These are phyloP conservation scores for Penicillium malachiteum DNA, from an alignment of 495 filamentous ascomycete genomes.

Conservation along the genomic window DNA sequence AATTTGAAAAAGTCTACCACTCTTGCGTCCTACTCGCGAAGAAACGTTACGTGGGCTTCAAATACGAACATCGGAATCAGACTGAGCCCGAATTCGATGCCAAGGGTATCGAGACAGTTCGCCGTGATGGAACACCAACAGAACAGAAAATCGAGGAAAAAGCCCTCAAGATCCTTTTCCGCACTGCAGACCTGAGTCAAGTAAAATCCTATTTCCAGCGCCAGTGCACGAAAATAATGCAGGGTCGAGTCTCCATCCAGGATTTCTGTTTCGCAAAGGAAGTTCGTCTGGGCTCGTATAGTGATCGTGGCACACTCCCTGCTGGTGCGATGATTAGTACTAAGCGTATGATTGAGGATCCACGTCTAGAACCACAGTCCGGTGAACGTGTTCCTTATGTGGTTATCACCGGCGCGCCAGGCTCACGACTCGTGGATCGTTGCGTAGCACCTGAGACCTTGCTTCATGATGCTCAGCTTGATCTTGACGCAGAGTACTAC, in stretches of 20 bases:
- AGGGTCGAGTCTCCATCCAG: conserved; percentile 80
- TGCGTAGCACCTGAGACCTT: conserved; percentile 85
- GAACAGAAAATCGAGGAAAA: conserved; percentile 98
- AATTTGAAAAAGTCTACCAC: conserved; percentile 98
- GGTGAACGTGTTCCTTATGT: conserved; percentile 95
- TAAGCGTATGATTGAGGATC: conserved; percentile 80
- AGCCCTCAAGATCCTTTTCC: conserved; percentile 83
- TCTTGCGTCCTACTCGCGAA: conserved; percentile 93
- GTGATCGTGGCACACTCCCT: conserved; percentile 72
- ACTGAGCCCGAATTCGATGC: conserved; percentile 89
- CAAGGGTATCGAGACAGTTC: conserved; percentile 96
- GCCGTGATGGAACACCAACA: conserved; percentile 89
- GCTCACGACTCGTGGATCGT: conserved; percentile 81
- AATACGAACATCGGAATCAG: conserved; percentile 81
- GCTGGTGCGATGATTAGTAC: conserved; percentile 86
- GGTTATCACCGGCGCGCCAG: conserved; percentile 83
- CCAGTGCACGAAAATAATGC: conserved; percentile 93
- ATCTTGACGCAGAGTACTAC: conserved; percentile 96
- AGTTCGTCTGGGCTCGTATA: conserved; percentile 88
- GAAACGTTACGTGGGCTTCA: conserved; percentile 97
- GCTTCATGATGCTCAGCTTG: conserved; percentile 69
- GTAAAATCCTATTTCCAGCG: conserved; percentile 89
- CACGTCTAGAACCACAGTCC: conserved; percentile 86
- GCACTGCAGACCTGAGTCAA: conserved; percentile 82
- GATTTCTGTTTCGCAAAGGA: conserved; percentile 95